Percentiles rank a stretch among this genome's conserved stretches.
Evolutionary conservation across 2,329 filamentous ascomycete species (phyloP).

Genomic region (Aspergillus terreus): DNA sequence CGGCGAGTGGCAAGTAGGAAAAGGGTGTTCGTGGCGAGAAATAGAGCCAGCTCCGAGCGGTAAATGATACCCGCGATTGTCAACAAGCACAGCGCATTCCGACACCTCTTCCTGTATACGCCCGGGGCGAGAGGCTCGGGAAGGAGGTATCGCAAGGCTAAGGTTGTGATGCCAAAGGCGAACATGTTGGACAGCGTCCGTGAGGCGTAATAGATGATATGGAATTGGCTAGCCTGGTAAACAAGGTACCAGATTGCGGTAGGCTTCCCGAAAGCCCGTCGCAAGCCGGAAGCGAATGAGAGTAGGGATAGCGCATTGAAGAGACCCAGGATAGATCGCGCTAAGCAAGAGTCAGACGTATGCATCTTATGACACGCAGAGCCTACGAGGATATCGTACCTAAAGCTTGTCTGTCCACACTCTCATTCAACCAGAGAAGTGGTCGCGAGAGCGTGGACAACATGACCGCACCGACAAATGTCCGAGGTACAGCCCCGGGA

Average conservation of each 20-base stretch:
- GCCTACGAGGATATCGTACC: constrained; percentile 36
- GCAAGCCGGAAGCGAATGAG: constrained; percentile 62
- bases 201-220: constrained; percentile 88
- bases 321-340: constrained; percentile 72
- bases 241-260: constrained; percentile 75
- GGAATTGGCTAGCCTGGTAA: constrained; percentile 81
- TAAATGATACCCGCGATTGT: constrained; percentile 81
- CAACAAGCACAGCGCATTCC: constrained; percentile 67
- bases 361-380: not conserved
- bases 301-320: constrained; percentile 69
- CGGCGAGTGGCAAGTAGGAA: constrained; percentile 59
- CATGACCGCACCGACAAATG: constrained; percentile 77
- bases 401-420: constrained; percentile 55
- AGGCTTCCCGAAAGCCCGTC: constrained; percentile 62
- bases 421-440: constrained; percentile 56
- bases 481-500: constrained; percentile 84
- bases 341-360: constrained; percentile 36
- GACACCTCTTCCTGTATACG: constrained; percentile 47
- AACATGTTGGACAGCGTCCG: constrained; percentile 95
- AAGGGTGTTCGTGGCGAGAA: constrained; percentile 66
- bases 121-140: constrained; percentile 32
- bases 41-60: constrained; percentile 80
- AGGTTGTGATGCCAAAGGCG: constrained; percentile 67
- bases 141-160: constrained; percentile 47
- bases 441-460: constrained; percentile 72